Conservation (phyloP, 345 rosid species). For the Citrus maxima region DNA sequence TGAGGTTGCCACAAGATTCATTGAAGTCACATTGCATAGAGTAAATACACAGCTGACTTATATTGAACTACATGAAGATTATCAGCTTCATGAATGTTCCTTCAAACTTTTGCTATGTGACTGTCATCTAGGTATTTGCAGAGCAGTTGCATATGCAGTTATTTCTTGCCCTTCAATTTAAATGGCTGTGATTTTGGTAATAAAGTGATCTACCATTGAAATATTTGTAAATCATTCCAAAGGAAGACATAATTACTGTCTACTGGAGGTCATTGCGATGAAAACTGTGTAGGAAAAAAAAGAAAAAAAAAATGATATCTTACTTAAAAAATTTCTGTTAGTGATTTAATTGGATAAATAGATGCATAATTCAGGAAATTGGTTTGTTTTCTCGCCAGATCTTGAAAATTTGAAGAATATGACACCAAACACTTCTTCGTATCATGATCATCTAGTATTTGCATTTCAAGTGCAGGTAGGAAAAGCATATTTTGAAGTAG, state of each 20-base stretch:
- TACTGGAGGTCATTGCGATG: neutral
- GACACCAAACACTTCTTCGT: neutral
- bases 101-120: neutral
- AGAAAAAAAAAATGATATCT: neutral
- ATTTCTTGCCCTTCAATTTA: neutral
- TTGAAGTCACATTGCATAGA: neutral
- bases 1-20: neutral
- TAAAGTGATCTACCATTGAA: neutral
- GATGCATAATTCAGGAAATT: neutral
- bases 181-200: neutral
- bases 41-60: neutral
- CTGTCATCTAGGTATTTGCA: neutral
- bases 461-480: constrained; percentile 65
- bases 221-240: neutral
- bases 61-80: neutral
- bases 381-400: neutral
- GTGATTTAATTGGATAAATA: neutral
- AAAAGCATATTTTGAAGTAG: constrained; percentile 79
- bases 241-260: neutral
- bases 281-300: neutral
- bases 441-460: neutral
- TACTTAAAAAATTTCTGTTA: neutral
- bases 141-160: neutral
- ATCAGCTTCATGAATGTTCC: no score
- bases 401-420: neutral